phyloP scores from a whole-genome alignment of 208 protist species.

The Wallacemonas sp. region DNA sequence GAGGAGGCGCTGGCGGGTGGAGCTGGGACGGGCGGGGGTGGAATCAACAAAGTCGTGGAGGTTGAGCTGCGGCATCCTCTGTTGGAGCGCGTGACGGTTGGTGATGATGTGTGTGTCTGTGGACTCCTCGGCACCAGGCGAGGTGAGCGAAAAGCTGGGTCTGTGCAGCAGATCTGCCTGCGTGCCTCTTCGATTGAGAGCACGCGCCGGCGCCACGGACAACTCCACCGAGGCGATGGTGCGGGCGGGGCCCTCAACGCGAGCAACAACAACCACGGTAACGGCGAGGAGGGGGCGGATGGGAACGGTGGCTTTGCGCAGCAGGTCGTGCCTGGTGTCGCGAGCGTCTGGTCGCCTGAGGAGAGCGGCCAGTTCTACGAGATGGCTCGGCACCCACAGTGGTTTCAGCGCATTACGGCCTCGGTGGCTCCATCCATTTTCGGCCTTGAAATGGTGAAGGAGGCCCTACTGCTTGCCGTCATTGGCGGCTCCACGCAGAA shows the following conservation, averaged over 20 bases:
- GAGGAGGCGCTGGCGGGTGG: not conserved
- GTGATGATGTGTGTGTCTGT: slow-evolving; percentile 67
- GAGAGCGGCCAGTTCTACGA: slow-evolving; percentile 81
- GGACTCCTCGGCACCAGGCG: slow-evolving; percentile 66
- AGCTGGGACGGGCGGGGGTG: slow-evolving; percentile 30
- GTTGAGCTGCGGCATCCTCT: slow-evolving; percentile 71
- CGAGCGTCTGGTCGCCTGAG: slow-evolving; percentile 41
- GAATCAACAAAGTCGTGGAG: slow-evolving; percentile 73
- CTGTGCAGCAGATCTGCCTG: slow-evolving; percentile 39
- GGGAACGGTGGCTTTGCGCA: not conserved
- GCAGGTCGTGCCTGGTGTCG: not conserved
- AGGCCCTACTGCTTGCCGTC: slow-evolving; percentile 93
- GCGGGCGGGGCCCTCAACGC: not conserved
- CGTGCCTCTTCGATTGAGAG: slow-evolving; percentile 35
- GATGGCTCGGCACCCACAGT: slow-evolving; percentile 85
- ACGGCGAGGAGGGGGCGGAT: not conserved
- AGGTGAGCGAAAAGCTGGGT: slow-evolving; percentile 36
- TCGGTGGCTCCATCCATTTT: slow-evolving; percentile 98
- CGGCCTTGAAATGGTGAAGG: slow-evolving; percentile 97
- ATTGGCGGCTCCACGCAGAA: slow-evolving; percentile 90
- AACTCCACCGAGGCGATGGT: slow-evolving; percentile 4
- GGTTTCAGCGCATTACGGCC: slow-evolving; percentile 84
- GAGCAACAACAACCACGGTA: not conserved
- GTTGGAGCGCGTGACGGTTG: slow-evolving; percentile 70
- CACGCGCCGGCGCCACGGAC: slow-evolving; percentile 6